Percentiles rank a stretch among this genome's conserved stretches.
These are phyloP conservation scores for Ophiosphaerella korrae DNA, from an alignment of 2,329 filamentous ascomycete species.

Conservation along the genomic window DNA sequence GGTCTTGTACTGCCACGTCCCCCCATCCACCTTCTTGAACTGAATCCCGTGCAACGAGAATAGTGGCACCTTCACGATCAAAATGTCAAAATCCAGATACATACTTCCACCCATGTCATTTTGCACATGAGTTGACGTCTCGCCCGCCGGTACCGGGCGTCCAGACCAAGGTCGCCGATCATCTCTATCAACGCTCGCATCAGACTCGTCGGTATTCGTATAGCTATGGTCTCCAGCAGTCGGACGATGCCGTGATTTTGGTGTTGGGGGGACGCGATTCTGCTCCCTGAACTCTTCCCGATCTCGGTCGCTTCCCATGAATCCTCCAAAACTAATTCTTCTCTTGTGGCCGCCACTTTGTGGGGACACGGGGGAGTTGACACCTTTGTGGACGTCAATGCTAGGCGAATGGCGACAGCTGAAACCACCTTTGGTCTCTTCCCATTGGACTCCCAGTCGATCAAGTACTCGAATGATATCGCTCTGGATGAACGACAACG, in stretches of 20 bases:
- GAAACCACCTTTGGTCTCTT: constrained; percentile 92
- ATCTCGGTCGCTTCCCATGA: constrained; percentile 59
- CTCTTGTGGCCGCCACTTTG: constrained; percentile 63
- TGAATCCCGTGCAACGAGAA: constrained; percentile 93
- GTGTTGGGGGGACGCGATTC: constrained; percentile 57
- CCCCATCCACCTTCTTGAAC: constrained; percentile 94
- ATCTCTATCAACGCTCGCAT: constrained; percentile 68
- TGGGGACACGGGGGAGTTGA: constrained; percentile 57
- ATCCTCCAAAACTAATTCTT: constrained; percentile 82
- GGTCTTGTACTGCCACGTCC: constrained; percentile 98
- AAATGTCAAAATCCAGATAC: constrained; percentile 89
- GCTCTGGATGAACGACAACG: constrained; percentile 79
- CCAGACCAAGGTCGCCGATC: constrained; percentile 42
- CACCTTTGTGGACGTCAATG: constrained; percentile 79
- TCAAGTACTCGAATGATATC: constrained; percentile 91
- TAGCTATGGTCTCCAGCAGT: constrained; percentile 70
- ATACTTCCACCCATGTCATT: constrained; percentile 85
- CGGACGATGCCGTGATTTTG: constrained; percentile 52
- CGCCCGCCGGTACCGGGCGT: constrained; percentile 65
- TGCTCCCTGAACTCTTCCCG: constrained; percentile 73
- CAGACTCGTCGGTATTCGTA: constrained; percentile 84
- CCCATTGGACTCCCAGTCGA: constrained; percentile 87
- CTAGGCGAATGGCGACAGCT: constrained; percentile 86
- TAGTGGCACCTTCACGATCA: constrained; percentile 95
- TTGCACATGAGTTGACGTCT: constrained; percentile 90